Conservation (phyloP, 805 yeast genomes). For the Debaryomyces prosopidis region DNA sequence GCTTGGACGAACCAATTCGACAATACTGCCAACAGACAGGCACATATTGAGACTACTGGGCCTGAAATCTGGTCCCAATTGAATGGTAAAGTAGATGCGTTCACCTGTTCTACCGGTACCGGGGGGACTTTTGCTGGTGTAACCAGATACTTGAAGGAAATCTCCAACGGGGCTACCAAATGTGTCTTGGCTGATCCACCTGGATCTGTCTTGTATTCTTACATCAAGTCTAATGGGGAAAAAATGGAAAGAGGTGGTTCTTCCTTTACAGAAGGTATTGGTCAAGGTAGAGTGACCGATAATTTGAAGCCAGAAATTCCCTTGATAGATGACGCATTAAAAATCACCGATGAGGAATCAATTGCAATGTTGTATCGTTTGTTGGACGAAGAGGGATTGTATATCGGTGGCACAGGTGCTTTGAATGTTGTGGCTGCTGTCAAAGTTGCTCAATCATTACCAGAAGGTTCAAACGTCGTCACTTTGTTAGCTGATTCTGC, state of each 20-base stretch:
- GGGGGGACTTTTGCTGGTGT: slow-evolving; percentile 92
- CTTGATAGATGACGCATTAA: slow-evolving; percentile 75
- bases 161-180: slow-evolving; percentile 60
- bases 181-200: slow-evolving; percentile 90
- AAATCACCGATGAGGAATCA: slow-evolving; percentile 75
- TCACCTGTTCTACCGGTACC: slow-evolving; percentile 90
- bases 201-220: slow-evolving; percentile 82
- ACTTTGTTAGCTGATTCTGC: slow-evolving; percentile 91
- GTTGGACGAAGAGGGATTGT: slow-evolving; percentile 87
- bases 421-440: slow-evolving; percentile 88
- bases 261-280: slow-evolving; percentile 94
- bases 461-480: slow-evolving; percentile 79
- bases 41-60: slow-evolving; percentile 87
- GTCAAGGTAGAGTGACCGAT: slow-evolving; percentile 90
- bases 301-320: slow-evolving; percentile 74
- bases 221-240: slow-evolving; percentile 69
- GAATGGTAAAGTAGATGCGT: slow-evolving; percentile 75
- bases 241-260: slow-evolving; percentile 72
- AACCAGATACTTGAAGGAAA: slow-evolving; percentile 72
- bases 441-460: slow-evolving; percentile 70
- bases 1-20: slow-evolving; percentile 95
- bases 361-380: slow-evolving; percentile 82
- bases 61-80: slow-evolving; percentile 93
- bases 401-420: slow-evolving; percentile 88
- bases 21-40: slow-evolving; percentile 82